Base-by-base conservation (phyloP, 2,329 filamentous ascomycete genomes). In the Emydomyces testavorans region DNA sequence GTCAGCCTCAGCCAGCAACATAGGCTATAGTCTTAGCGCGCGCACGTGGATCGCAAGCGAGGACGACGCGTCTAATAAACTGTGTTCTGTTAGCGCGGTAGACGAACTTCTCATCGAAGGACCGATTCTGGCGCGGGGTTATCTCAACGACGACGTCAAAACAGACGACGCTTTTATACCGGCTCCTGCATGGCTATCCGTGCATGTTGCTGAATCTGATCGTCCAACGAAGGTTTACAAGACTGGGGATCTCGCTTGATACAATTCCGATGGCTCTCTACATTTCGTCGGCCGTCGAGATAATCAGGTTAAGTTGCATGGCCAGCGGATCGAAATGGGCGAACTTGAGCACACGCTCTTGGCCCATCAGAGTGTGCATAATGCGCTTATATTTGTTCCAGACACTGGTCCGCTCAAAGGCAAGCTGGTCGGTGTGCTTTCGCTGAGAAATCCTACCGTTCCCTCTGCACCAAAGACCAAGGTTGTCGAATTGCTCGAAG, bases 101-200 rank as follows among this genome's bases (percentile, higher is more conserved):
- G 68, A 68, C 10, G 69, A 71, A 49, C 42, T 71, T 24, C 47
- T 67, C 4, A 52, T 71, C 8, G 62, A 66, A 49, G 65, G 67
- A 0, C 64, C 66, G 1, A 60, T 58, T n/a, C 54, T 70, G 1
- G 63, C 56, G 1, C 53, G 55, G 18, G 67, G 63, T 1, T 70
- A 70, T 47, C 44, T 68, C 18, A 56, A 58, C 16, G 46, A 56
- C 15, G 45, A 37, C 29, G 50, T 40, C 4, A 55, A 53, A 40
- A 60, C 57, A 2, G 28, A 13, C 10, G 16, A 16, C 6, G 38
- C 50, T 4, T 60, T 60, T 29, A 48, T 58, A n/a, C 36, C 53
- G 1, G 44, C 49, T 18, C 55, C 56, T 1, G 21, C 52, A 16
- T 60, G 57, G 58, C 26, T 42, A 5, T 42, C 4, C 8, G 16